These are phyloP conservation scores for Adansonia digitata DNA, from an alignment of 345 rosid genomes.

Conservation along the genomic window DNA sequence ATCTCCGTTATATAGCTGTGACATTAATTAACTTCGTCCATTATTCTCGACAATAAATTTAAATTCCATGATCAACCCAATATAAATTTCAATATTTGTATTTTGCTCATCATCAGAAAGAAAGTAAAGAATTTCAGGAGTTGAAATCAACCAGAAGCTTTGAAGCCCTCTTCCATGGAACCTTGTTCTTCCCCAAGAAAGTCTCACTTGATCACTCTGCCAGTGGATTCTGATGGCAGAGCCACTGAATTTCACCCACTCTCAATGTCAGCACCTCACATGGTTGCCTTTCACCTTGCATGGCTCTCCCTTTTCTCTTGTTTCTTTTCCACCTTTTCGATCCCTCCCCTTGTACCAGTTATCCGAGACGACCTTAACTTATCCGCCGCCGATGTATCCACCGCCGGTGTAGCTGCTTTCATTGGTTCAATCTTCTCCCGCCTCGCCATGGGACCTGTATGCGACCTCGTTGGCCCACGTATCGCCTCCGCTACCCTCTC, in stretches of 20 bases:
- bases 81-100: too few relatives aligned
- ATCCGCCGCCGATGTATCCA: constrained; percentile 40
- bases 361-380: constrained; percentile 59
- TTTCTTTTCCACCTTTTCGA: constrained; percentile 87
- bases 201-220: constrained; percentile 14
- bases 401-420: constrained; percentile 71
- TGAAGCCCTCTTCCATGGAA: background rate
- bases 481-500: constrained; percentile 64
- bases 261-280: constrained; percentile 47
- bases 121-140: background rate
- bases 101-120: too few relatives aligned
- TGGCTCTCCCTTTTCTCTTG: constrained; percentile 84
- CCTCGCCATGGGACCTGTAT: constrained; percentile 77
- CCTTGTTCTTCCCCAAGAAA: constrained; percentile 3
- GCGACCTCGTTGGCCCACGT: constrained; percentile 70
- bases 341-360: constrained; percentile 73
- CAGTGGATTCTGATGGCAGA: constrained; percentile 23
- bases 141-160: too few relatives aligned
- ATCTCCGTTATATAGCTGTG: background rate
- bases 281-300: constrained; percentile 74
- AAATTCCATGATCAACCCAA: too few relatives aligned
- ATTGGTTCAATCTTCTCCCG: constrained; percentile 80
- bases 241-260: constrained; percentile 16
- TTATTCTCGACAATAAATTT: too few relatives aligned
- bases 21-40: background rate